Percentiles rank a stretch among this genome's conserved stretches.
phyloP scores from a whole-genome alignment of 352 stramenopile species.

The Phytopythium litorale region DNA sequence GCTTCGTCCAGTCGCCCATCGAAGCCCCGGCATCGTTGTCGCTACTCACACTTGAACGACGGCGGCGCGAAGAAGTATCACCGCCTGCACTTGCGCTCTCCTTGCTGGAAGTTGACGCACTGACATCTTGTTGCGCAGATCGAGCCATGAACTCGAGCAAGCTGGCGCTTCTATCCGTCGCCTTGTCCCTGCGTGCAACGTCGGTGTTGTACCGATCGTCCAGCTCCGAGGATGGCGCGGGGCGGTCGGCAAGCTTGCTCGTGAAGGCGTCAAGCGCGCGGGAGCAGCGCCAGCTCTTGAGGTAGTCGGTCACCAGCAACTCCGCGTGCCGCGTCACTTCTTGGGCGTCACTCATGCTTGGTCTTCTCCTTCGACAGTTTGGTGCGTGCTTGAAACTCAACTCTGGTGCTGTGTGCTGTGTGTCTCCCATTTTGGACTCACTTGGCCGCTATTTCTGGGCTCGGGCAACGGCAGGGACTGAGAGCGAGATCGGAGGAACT shows the following conservation, averaged over 20 bases:
- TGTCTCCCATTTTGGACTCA: background rate
- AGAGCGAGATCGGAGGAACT: background rate
- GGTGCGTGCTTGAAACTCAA: background rate
- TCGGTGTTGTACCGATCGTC: background rate
- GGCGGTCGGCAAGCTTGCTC: background rate
- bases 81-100: background rate
- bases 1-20: conserved; percentile 41
- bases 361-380: background rate
- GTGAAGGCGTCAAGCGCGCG: conserved; percentile 51
- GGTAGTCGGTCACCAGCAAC: conserved; percentile 66
- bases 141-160: conserved; percentile 9
- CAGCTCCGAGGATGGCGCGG: background rate
- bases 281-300: conserved; percentile 53
- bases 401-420: background rate
- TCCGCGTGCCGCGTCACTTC: conserved; percentile 61
- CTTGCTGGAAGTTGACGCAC: background rate
- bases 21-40: conserved; percentile 8
- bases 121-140: conserved; percentile 1
- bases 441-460: background rate
- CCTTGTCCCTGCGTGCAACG: background rate
- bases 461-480: background rate
- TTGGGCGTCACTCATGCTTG: background rate
- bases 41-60: conserved; percentile 13
- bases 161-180: background rate
- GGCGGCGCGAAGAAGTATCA: background rate